phyloP scores from a whole-genome alignment of 140 eudicot species.

The Anethum foeniculum region DNA sequence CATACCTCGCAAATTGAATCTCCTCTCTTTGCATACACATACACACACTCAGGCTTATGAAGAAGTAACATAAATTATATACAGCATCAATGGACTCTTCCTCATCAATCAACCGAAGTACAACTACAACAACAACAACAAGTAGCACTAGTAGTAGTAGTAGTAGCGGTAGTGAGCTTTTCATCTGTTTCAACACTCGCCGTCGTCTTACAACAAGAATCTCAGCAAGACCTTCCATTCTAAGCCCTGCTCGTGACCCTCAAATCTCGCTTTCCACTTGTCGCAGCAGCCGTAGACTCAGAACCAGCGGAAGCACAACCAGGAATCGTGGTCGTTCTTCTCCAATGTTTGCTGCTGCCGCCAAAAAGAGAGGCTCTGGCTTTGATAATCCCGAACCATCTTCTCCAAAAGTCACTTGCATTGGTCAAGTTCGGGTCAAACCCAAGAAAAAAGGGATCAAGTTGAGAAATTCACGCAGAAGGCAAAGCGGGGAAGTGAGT shows the following conservation, averaged over 20 bases:
- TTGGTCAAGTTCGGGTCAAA: conserved; percentile 72
- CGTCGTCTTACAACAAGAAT: conserved; percentile 41
- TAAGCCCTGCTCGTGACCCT: conserved; percentile 60
- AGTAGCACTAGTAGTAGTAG: conserved; percentile 5
- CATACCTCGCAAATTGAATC: neutral
- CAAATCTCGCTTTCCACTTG: conserved; percentile 55
- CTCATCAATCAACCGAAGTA: neutral
- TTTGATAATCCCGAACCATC: conserved; percentile 78
- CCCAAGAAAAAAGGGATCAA: conserved; percentile 50
- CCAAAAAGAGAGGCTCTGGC: conserved; percentile 40
- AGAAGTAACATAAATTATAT: neutral
- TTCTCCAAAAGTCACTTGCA: conserved; percentile 83
- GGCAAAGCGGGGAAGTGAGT: conserved; percentile 55
- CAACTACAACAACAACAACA: neutral
- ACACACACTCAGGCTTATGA: neutral
- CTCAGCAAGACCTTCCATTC: conserved; percentile 49
- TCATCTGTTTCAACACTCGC: conserved; percentile 52
- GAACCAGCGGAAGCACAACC: conserved; percentile 48
- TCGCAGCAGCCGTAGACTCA: conserved; percentile 59
- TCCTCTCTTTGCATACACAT: neutral
- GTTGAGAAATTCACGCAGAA: conserved; percentile 33
- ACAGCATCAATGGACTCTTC: conserved; percentile 1
- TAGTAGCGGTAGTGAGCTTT: conserved; percentile 37
- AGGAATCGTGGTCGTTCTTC: conserved; percentile 60
- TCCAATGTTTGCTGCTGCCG: conserved; percentile 52